Percentiles rank a stretch among this genome's conserved stretches.
Conservation (phyloP, 306 rosid species). For the Trichosanthes cucumerina region DNA sequence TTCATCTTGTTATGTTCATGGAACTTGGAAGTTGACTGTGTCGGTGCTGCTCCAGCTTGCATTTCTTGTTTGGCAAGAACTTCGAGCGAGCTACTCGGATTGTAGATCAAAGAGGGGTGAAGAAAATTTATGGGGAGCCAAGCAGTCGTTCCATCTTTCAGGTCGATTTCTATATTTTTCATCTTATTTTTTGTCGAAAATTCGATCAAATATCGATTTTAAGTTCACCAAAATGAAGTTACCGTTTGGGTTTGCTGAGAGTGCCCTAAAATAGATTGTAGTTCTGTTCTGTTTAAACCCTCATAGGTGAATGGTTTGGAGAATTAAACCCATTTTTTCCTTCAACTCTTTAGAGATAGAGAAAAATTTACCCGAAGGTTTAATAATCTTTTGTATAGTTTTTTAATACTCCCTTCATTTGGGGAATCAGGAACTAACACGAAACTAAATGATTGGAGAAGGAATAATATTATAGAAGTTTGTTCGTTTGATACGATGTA, state of each 20-base stretch:
- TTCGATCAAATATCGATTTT: not conserved
- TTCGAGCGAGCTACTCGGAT: constrained; percentile 80
- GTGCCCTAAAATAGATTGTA: not conserved
- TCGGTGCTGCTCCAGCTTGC: constrained; percentile 38
- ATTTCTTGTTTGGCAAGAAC: constrained; percentile 86
- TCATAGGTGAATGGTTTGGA: not conserved
- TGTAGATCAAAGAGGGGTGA: constrained; percentile 80
- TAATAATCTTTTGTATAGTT: not conserved
- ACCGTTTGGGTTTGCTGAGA: not conserved
- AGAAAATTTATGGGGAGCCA: constrained; percentile 53
- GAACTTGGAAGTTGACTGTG: not conserved
- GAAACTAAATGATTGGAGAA: not conserved
- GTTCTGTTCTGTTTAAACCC: not conserved
- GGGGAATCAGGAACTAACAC: not conserved
- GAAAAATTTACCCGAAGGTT: not conserved
- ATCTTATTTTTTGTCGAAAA: not conserved
- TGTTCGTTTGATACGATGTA: not conserved
- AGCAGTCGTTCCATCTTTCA: constrained; percentile 75
- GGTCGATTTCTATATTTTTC: constrained; percentile 21
- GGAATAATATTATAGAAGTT: not conserved
- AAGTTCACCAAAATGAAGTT: not conserved
- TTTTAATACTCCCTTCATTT: not conserved
- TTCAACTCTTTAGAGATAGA: not conserved
- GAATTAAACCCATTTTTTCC: not conserved
- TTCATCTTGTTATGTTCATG: not conserved